phyloP scores from a whole-genome alignment of 306 rosid species.

The Rosa lucieae region DNA sequence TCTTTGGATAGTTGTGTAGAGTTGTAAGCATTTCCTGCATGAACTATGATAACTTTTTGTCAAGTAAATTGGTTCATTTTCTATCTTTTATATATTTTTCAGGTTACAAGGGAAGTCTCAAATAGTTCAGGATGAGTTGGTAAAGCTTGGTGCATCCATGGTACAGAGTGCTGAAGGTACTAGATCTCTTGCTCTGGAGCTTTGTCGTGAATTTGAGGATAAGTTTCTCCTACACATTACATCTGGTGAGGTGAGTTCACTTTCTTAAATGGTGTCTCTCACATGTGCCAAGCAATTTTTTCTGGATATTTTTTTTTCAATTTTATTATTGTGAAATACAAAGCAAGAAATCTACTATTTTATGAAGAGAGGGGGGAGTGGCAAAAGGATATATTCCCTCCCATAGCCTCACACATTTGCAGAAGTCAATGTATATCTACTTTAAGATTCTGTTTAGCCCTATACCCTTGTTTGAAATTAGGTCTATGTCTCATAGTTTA shows the following conservation, averaged over 20 bases:
- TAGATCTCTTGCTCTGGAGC: slow-evolving; percentile 95
- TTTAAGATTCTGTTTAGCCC: not conserved
- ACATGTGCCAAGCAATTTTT: not conserved
- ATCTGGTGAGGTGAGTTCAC: slow-evolving; percentile 78
- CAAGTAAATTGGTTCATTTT: slow-evolving; percentile 7
- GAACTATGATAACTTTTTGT: not conserved
- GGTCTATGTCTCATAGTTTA: not conserved
- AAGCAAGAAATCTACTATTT: not conserved
- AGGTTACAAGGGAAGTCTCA: slow-evolving; percentile 99
- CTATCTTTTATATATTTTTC: slow-evolving; percentile 17
- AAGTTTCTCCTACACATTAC: slow-evolving; percentile 89
- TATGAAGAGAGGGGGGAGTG: not conserved
- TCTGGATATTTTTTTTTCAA: not conserved
- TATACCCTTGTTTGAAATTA: not conserved
- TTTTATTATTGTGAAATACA: not conserved
- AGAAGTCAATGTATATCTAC: not conserved
- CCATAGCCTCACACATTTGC: not conserved
- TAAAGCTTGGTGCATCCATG: slow-evolving; percentile 92
- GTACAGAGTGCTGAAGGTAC: slow-evolving; percentile 91
- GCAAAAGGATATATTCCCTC: not conserved
- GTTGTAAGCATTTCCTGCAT: not conserved
- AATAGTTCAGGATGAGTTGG: slow-evolving; percentile 88
- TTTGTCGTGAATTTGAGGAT: slow-evolving; percentile 99
- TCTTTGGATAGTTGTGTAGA: not conserved
- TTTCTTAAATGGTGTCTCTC: not conserved